These are phyloP conservation scores for Monoraphidium neglectum DNA, from an alignment of 139 green algal species.

Conservation along the genomic window DNA sequence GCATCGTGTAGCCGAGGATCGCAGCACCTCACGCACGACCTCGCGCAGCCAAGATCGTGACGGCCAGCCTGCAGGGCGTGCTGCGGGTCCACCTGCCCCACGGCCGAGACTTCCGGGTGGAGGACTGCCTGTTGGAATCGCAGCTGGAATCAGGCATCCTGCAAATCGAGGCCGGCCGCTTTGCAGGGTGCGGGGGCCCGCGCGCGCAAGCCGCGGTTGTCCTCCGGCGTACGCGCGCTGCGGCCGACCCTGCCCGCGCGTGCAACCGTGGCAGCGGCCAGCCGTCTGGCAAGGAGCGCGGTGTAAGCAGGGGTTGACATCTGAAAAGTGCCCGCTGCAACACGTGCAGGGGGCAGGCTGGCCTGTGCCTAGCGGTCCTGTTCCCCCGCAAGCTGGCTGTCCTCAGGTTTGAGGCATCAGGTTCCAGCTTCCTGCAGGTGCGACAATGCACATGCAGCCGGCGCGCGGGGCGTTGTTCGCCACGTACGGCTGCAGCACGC, in stretches of 20 bases:
- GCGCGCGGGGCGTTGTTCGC: too few species aligned
- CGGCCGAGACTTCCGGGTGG: conserved; percentile 44
- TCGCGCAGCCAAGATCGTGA: conserved; percentile 58
- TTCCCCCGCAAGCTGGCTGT: conserved; percentile 62
- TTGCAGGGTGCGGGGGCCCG: conserved; percentile 38
- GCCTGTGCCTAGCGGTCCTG: conserved; percentile 57
- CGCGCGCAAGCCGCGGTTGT: too few species aligned
- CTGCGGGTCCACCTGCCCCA: conserved; percentile 58
- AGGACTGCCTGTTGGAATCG: conserved; percentile 56
- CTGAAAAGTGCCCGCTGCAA: too few species aligned
- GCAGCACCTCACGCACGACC: background rate
- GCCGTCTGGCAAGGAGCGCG: too few species aligned
- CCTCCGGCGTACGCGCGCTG: too few species aligned
- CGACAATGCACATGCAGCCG: too few species aligned
- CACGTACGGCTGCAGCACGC: too few species aligned
- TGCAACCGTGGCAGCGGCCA: too few species aligned
- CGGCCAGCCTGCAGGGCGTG: conserved; percentile 61
- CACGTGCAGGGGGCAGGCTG: conserved; percentile 13
- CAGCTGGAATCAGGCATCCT: conserved; percentile 57
- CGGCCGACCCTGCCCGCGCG: too few species aligned
- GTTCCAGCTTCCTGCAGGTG: conserved; percentile 42
- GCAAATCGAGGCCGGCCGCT: conserved; percentile 49
- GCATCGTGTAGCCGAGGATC: background rate
- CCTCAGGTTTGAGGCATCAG: conserved; percentile 38
- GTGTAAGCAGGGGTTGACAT: too few species aligned